These are phyloP conservation scores for Xylariaceae sp. DNA, from an alignment of 2,329 filamentous ascomycete genomes.

Conservation along the genomic window DNA sequence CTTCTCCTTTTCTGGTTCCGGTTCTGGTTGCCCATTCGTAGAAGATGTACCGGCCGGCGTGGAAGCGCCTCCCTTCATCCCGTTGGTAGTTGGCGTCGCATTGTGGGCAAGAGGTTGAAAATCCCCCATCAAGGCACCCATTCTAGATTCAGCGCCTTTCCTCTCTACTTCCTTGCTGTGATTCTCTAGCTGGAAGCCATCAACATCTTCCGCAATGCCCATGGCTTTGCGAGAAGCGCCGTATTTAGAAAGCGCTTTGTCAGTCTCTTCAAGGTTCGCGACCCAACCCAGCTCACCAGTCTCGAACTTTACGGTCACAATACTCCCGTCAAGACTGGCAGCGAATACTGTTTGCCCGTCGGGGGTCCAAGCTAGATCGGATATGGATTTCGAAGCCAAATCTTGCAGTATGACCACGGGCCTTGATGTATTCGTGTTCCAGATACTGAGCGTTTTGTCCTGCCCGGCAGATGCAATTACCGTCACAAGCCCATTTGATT, in stretches of 20 bases:
- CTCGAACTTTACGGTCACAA: constrained; percentile 76
- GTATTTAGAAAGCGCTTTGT: constrained; percentile 88
- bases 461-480: constrained; percentile 96
- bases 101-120: constrained; percentile 51
- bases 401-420: constrained; percentile 89
- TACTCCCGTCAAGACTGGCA: constrained; percentile 83
- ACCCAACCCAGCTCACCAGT: constrained; percentile 86
- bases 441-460: constrained; percentile 92
- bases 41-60: constrained; percentile 35
- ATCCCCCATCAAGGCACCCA: constrained; percentile 98
- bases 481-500: constrained; percentile 59
- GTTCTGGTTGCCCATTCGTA: constrained; percentile 32
- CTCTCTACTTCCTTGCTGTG: constrained; percentile 88
- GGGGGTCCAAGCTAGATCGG: constrained; percentile 88
- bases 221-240: constrained; percentile 82
- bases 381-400: constrained; percentile 83
- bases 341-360: constrained; percentile 84
- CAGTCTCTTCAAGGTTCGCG: constrained; percentile 79
- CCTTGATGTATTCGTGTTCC: constrained; percentile 93
- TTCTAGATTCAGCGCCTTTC: constrained; percentile 83
- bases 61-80: constrained; percentile 41
- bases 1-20: constrained; percentile 25
- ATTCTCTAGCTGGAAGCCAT: constrained; percentile 81
- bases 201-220: constrained; percentile 87
- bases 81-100: constrained; percentile 44